Percentiles rank a stretch among this genome's conserved stretches.
These are phyloP conservation scores for Penicillium expansum DNA, from an alignment of 2,329 filamentous ascomycete genomes.

Conservation along the genomic window DNA sequence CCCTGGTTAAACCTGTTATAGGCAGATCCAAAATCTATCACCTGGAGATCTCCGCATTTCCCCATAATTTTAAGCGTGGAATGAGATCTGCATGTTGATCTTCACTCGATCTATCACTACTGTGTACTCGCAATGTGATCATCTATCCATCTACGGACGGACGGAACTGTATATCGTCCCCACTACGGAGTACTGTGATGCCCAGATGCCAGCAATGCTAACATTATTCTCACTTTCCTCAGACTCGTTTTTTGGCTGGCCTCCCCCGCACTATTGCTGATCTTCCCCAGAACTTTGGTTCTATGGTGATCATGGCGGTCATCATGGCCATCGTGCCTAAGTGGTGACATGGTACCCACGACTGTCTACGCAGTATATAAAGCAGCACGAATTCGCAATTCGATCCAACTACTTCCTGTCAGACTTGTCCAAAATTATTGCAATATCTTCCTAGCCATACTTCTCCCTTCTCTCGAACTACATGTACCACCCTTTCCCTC, in stretches of 20 bases:
- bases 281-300: neutral
- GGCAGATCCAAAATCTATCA: too few species aligned
- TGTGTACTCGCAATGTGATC: neutral
- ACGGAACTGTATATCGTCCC: neutral
- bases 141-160: constrained; percentile 2
- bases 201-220: neutral
- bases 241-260: neutral
- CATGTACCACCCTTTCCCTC: too few species aligned
- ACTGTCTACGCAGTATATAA: too few species aligned
- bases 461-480: too few species aligned
- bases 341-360: neutral
- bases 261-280: neutral
- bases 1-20: too few species aligned
- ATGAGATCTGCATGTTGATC: constrained; percentile 1
- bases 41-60: constrained; percentile 1
- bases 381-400: too few species aligned
- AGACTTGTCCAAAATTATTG: too few species aligned
- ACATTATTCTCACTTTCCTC: neutral
- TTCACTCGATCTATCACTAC: neutral
- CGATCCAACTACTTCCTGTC: too few species aligned
- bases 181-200: neutral
- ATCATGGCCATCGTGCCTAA: neutral
- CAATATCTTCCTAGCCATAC: too few species aligned
- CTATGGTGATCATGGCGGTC: neutral
- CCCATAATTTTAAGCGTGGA: neutral